A percentile compares a stretch with the other conserved stretches of the same genome.
Evolutionary conservation across 1,284 basidiomycete genomes (phyloP).

Genomic region (Athelia psychrophila): DNA sequence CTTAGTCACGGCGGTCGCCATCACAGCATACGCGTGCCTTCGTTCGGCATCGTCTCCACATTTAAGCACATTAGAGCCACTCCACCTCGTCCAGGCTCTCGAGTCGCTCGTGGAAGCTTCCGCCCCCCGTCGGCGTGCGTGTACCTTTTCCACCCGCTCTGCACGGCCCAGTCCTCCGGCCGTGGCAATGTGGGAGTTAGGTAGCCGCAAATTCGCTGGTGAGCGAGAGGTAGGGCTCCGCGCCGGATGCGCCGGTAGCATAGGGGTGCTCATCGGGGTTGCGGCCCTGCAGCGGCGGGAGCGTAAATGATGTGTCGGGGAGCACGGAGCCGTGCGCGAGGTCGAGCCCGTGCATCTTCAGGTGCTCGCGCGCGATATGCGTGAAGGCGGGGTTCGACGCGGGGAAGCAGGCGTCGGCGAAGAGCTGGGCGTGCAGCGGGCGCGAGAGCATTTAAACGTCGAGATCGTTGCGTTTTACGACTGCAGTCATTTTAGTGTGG

Average conservation of each 20-base stretch:
- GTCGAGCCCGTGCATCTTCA: conserved; percentile 77
- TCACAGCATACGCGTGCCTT: conserved; percentile 82
- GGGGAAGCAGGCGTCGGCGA: conserved; percentile 69
- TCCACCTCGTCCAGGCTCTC: conserved; percentile 58
- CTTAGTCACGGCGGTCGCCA: conserved; percentile 86
- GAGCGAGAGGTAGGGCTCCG: conserved; percentile 82
- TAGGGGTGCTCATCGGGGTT: conserved; percentile 91
- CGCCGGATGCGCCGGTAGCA: conserved; percentile 66
- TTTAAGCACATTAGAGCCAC: conserved; percentile 77
- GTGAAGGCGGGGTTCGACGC: conserved; percentile 61
- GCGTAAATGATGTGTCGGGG: conserved; percentile 74
- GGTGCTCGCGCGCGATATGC: conserved; percentile 78
- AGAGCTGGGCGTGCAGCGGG: conserved; percentile 80
- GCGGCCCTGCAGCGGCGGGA: conserved; percentile 82
- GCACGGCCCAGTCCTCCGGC: conserved; percentile 74
- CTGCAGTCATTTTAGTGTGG: too few relatives aligned
- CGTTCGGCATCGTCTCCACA: conserved; percentile 86
- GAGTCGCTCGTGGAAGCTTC: conserved; percentile 63
- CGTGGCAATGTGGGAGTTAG: conserved; percentile 62
- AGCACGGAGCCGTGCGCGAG: conserved; percentile 79
- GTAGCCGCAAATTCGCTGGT: conserved; percentile 62
- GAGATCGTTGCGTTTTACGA: conserved; percentile 77
- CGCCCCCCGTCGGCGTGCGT: conserved; percentile 60
- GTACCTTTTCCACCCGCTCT: conserved; percentile 93
- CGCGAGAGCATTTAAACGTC: conserved; percentile 92